Evolutionary conservation across 495 filamentous ascomycete genomes (phyloP).

Genomic region (Viridothelium virens): DNA sequence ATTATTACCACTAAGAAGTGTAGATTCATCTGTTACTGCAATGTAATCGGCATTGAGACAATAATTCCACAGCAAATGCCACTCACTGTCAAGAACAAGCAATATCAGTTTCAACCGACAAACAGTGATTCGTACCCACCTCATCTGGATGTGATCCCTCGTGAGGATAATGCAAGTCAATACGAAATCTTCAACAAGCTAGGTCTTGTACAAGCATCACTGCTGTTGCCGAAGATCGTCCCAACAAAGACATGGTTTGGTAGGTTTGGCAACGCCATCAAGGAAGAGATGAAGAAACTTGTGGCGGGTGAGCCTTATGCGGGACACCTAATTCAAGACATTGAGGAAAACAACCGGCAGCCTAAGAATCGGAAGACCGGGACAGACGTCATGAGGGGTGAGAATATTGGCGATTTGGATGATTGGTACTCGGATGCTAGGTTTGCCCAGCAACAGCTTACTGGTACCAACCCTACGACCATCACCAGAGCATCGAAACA

Average conservation of each 20-base stretch:
- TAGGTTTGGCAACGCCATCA: not conserved
- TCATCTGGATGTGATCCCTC: not conserved
- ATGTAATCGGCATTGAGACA: not conserved
- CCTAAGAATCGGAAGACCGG: not conserved
- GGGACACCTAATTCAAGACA: not conserved
- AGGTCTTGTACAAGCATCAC: not conserved
- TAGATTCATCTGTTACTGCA: not conserved
- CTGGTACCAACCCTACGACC: conserved; percentile 44
- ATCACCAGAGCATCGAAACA: conserved; percentile 32
- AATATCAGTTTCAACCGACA: not conserved
- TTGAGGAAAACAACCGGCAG: not conserved
- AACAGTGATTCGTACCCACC: conserved; percentile 1
- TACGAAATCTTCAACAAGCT: not conserved
- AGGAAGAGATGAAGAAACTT: not conserved
- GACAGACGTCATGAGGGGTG: not conserved
- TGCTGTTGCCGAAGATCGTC: not conserved
- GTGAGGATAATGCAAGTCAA: not conserved
- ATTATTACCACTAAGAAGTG: not conserved
- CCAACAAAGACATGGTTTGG: not conserved
- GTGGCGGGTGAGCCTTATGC: not conserved
- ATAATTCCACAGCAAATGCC: not conserved
- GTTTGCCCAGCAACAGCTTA: conserved; percentile 46
- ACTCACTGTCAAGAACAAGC: not conserved
- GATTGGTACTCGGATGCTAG: conserved; percentile 46
- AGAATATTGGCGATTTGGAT: conserved; percentile 38